phyloP scores from a whole-genome alignment of 1,284 basidiomycete genomes.

The Acaromyces ingoldii region DNA sequence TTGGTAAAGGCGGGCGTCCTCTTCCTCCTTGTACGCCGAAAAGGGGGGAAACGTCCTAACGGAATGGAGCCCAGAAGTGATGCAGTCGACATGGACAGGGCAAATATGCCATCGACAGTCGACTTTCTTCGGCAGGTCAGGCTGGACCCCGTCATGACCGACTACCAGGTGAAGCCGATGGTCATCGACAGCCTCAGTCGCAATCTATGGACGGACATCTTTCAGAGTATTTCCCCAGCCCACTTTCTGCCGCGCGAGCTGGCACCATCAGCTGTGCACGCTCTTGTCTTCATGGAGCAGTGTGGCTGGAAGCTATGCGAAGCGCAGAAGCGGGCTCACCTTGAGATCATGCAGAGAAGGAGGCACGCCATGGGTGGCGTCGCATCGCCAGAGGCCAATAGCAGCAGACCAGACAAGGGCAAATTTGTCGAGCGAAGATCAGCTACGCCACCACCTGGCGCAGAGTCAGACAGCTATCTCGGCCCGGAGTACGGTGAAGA shows the following conservation, averaged over 20 bases:
- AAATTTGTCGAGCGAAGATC: conserved; percentile 4
- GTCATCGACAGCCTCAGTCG: neutral
- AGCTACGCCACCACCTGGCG: conserved; percentile 10
- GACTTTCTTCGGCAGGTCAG: neutral
- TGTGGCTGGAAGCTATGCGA: conserved; percentile 32
- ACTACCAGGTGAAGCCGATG: neutral
- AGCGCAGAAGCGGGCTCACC: conserved; percentile 30
- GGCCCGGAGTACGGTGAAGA: conserved; percentile 43
- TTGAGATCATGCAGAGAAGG: conserved; percentile 27
- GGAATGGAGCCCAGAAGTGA: no score
- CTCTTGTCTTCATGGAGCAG: conserved; percentile 20
- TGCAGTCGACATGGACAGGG: neutral
- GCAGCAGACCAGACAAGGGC: neutral
- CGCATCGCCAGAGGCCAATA: neutral
- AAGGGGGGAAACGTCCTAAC: no score
- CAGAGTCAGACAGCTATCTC: conserved; percentile 17
- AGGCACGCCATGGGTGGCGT: conserved; percentile 18
- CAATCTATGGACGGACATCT: conserved; percentile 14
- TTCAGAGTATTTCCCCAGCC: conserved; percentile 17
- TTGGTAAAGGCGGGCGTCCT: no score
- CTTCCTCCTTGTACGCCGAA: no score
- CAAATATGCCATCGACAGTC: neutral
- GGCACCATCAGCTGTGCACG: conserved; percentile 16
- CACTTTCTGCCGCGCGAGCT: conserved; percentile 25
- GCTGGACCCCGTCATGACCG: neutral